phyloP scores from a whole-genome alignment of 176 grass and related monocot genomes.

The Musa beccarii region DNA sequence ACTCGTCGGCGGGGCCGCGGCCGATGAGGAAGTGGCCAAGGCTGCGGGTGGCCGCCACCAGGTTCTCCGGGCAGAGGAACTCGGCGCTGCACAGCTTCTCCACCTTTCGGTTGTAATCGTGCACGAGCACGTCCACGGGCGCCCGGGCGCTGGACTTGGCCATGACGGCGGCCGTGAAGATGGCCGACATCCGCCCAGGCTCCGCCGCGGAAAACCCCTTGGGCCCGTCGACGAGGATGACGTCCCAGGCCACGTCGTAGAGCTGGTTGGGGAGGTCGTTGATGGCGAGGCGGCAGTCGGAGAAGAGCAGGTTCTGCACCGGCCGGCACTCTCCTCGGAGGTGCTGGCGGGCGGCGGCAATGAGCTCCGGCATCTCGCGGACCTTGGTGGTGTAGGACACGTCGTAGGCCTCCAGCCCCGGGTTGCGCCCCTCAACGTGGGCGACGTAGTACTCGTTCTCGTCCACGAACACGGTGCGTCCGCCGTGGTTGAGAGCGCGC shows the following conservation, averaged over 20 bases:
- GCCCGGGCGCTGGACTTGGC: slow-evolving; percentile 40
- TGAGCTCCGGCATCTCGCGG: slow-evolving; percentile 62
- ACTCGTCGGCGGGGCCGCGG: background rate
- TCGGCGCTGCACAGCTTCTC: slow-evolving; percentile 9
- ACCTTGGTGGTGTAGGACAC: slow-evolving; percentile 78
- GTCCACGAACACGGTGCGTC: slow-evolving; percentile 82
- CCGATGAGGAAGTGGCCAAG: background rate
- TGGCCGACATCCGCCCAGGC: slow-evolving; percentile 82
- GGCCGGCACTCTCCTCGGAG: slow-evolving; percentile 62
- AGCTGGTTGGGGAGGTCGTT: slow-evolving; percentile 92
- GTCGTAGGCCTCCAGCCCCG: slow-evolving; percentile 86
- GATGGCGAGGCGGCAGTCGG: slow-evolving; percentile 85
- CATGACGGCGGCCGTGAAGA: slow-evolving; percentile 76
- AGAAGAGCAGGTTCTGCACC: slow-evolving; percentile 91
- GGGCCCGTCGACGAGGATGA: slow-evolving; percentile 91
- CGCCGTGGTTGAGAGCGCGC: slow-evolving; percentile 92
- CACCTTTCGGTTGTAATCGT: slow-evolving; percentile 30
- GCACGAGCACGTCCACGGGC: slow-evolving; percentile 65
- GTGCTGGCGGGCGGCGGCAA: slow-evolving; percentile 36
- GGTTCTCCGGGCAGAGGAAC: slow-evolving; percentile 4
- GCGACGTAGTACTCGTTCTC: slow-evolving; percentile 99
- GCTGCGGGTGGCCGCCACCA: background rate
- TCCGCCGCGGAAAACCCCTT: slow-evolving; percentile 59
- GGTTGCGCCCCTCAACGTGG: slow-evolving; percentile 63
- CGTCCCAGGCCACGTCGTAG: slow-evolving; percentile 81